Evolutionary conservation across 2,329 filamentous ascomycete species (phyloP).

Genomic region (Monascus ruber): DNA sequence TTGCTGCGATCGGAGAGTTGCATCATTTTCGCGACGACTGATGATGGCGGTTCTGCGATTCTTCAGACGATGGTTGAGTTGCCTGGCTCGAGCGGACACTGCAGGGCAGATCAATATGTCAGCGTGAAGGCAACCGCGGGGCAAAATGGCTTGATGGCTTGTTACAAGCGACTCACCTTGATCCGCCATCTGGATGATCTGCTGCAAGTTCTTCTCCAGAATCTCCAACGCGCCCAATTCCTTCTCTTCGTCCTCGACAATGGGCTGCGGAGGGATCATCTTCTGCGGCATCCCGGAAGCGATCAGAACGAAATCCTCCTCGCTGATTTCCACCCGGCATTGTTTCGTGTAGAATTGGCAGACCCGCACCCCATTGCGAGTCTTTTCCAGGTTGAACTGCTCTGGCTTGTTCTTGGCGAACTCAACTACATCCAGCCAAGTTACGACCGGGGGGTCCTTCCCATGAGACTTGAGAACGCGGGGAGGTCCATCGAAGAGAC

Average conservation of each 20-base stretch:
- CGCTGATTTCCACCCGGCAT: constrained; percentile 69
- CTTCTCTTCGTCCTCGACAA: constrained; percentile 76
- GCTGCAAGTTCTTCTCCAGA: constrained; percentile 62
- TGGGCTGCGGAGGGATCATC: constrained; percentile 67
- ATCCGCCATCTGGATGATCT: constrained; percentile 71
- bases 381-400: constrained; percentile 62
- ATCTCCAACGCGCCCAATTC: constrained; percentile 77
- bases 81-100: constrained; percentile 60
- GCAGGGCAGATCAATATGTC: constrained; percentile 10
- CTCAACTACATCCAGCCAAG: constrained; percentile 76
- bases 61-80: constrained; percentile 70
- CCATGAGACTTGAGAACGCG: constrained; percentile 51
- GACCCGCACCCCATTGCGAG: constrained; percentile 55
- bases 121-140: constrained; percentile 3
- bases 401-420: constrained; percentile 70
- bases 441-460: constrained; percentile 52
- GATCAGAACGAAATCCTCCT: constrained; percentile 79
- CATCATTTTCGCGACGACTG: constrained; percentile 44
- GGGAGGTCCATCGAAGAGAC: constrained; percentile 73
- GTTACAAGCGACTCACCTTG: constrained; percentile 40
- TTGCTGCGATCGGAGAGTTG: constrained; percentile 19
- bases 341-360: constrained; percentile 78
- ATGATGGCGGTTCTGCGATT: constrained; percentile 63
- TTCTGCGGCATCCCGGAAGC: constrained; percentile 72
- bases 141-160: neutral